These are phyloP conservation scores for Melanogaster broomeanus DNA, from an alignment of 768 basidiomycete genomes.

Conservation along the genomic window DNA sequence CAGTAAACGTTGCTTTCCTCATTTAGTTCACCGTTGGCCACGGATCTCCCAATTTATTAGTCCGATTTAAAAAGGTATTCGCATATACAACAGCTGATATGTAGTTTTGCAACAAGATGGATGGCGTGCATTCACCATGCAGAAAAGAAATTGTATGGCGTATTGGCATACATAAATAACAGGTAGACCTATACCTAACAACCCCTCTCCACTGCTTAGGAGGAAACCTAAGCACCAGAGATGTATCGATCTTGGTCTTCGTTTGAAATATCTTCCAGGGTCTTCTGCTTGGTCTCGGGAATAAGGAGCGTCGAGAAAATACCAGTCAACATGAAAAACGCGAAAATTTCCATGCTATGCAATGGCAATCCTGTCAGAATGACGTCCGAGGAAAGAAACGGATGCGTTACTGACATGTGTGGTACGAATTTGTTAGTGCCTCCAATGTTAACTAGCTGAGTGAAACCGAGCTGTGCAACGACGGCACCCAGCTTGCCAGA, in stretches of 20 bases:
- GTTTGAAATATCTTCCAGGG: constrained; percentile 73
- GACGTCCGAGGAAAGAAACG: neutral
- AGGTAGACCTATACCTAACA: neutral
- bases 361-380: constrained; percentile 4
- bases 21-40: no score
- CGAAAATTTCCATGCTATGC: constrained; percentile 72
- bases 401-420: constrained; percentile 57
- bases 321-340: constrained; percentile 85
- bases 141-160: no score
- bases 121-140: no score
- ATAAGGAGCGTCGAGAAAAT: constrained; percentile 78
- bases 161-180: neutral
- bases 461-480: constrained; percentile 77
- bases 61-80: no score
- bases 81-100: no score
- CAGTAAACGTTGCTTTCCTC: no score
- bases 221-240: constrained; percentile 10
- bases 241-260: constrained; percentile 70
- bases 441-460: constrained; percentile 65
- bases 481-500: constrained; percentile 84
- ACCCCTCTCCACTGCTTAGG: constrained; percentile 5
- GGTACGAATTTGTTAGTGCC: constrained; percentile 61
- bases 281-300: constrained; percentile 71
- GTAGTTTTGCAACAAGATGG: no score
- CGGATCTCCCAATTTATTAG: no score